Conservation (phyloP, 2,329 filamentous ascomycete species). For the Xylariaceae sp. region DNA sequence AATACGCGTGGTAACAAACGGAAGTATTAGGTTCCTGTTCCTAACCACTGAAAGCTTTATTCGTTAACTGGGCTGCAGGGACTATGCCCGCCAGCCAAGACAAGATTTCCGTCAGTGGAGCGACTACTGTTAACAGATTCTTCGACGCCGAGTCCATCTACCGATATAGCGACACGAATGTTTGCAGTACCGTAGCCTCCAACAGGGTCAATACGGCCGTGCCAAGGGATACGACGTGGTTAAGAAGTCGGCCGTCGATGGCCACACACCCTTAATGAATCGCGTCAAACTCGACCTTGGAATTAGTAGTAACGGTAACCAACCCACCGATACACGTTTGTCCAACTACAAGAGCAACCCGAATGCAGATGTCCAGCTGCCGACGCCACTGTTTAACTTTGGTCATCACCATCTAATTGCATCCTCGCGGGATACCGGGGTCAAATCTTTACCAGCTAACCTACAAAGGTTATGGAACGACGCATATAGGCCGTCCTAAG, state of each 20-base stretch:
- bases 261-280: not conserved
- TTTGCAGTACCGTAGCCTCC: not conserved
- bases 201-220: slow-evolving; percentile 6
- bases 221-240: not conserved
- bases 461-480: slow-evolving; percentile 17
- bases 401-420: slow-evolving; percentile 11
- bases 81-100: slow-evolving; percentile 1
- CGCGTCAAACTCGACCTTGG: slow-evolving; percentile 10
- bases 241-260: slow-evolving; percentile 1
- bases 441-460: slow-evolving; percentile 9
- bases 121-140: slow-evolving; percentile 12
- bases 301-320: not conserved
- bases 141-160: slow-evolving; percentile 14
- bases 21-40: too few relatives aligned
- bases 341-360: not conserved
- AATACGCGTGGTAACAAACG: too few relatives aligned
- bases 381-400: slow-evolving; percentile 5
- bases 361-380: slow-evolving; percentile 9
- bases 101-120: slow-evolving; percentile 1
- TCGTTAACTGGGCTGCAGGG: too few relatives aligned
- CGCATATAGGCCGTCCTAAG: not conserved
- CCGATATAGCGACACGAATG: not conserved
- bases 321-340: slow-evolving; percentile 9
- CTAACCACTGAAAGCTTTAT: not conserved
- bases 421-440: slow-evolving; percentile 10